Base-by-base conservation (phyloP, 768 basidiomycete species). In the Chalciporus chontae region DNA sequence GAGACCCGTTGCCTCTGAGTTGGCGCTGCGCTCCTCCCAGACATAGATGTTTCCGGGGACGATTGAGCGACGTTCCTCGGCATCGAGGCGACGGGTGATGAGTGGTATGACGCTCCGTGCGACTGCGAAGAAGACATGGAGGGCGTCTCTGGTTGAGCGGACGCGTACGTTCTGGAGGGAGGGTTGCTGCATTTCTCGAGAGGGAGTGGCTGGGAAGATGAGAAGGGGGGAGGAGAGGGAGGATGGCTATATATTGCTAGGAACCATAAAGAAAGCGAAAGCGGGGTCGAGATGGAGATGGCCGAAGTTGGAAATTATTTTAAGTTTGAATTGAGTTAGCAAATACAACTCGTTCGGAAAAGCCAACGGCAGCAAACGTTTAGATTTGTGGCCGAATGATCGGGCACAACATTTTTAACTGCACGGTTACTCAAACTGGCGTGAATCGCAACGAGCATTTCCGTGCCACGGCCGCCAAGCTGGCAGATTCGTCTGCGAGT, bases 1-100 rank as follows among this genome's bases (percentile, higher is more conserved):
- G 41, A 90, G 78, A 13, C 89, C 89, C 9, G 87, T 87, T 45
- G 77, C 74, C 62, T 89, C 87, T n/a, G 85, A 82, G 63, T 86
- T 88, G 7, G 88, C 85, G 21, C 85, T 85, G 54, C 88, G 84
- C 58, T 92, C 89, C 64, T 92, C 89, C 89, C 90, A 92, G 53
- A 91, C 86, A 58, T 90, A 91, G 19, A 90, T 86, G 57, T 87
- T 87, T 21, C 89, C 89, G 0, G 89, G 78, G 15, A 75, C 57
- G 59, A 92, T 86, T 15, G 79, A 79, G 41, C 83, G 75, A 37
- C 89, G 80, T 66, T 91, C 89, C 63, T 90, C 87, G 39, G 85
- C 85, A 63, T 91, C 89, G 57, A 92, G 78, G 8, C 89, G 83
- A 48, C 89, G 80, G 18, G 85, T 87, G 62, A 90, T 88, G 62